Evolutionary conservation across 2,329 filamentous ascomycete species (phyloP).

Genomic region (Claviceps capensis): DNA sequence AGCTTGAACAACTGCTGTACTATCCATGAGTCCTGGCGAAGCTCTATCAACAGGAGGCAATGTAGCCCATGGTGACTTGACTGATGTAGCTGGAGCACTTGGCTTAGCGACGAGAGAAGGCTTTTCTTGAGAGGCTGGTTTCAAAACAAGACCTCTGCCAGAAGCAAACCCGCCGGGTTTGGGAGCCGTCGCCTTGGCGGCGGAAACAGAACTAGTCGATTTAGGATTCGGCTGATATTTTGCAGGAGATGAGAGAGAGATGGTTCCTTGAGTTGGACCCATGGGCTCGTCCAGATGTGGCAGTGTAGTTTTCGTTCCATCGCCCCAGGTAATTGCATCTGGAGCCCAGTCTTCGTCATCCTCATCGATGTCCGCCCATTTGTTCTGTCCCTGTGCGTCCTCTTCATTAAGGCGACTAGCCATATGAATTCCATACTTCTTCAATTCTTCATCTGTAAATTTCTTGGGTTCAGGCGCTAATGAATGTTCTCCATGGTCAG

Average conservation of each 20-base stretch:
- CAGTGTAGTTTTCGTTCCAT: conserved; percentile 70
- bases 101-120: conserved; percentile 62
- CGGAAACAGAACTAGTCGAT: conserved; percentile 26
- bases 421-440: conserved; percentile 77
- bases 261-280: conserved; percentile 14
- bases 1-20: conserved; percentile 31
- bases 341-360: conserved; percentile 81
- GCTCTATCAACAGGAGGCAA: conserved; percentile 75
- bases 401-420: conserved; percentile 66
- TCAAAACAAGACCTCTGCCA: conserved; percentile 50
- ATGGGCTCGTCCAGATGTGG: conserved; percentile 44
- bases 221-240: conserved; percentile 27
- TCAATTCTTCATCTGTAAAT: conserved; percentile 75
- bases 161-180: conserved; percentile 35
- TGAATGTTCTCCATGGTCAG: conserved; percentile 31
- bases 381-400: conserved; percentile 59
- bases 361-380: conserved; percentile 84
- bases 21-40: conserved; percentile 52
- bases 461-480: conserved; percentile 62
- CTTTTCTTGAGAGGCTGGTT: conserved; percentile 51
- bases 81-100: conserved; percentile 49
- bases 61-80: conserved; percentile 84
- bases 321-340: conserved; percentile 76
- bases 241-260: conserved; percentile 10
- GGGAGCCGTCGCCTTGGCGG: conserved; percentile 25